Conservation (phyloP, 2,329 filamentous ascomycete species). For the Xylogone sp. region DNA sequence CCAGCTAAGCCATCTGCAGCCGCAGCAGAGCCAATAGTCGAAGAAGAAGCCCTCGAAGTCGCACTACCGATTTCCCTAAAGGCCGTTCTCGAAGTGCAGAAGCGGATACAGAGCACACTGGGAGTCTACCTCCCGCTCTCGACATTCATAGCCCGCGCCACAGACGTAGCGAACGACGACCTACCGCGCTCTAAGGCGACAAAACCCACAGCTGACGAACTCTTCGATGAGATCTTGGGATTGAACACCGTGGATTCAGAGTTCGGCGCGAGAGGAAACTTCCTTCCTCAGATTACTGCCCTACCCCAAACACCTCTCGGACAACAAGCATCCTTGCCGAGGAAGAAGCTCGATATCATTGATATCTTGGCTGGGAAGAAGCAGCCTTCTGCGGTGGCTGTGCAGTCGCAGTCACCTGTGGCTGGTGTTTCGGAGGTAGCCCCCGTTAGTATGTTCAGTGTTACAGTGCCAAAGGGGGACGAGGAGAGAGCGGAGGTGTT, state of each 20-base stretch:
- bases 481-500: slow-evolving; percentile 79
- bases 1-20: slow-evolving; percentile 35
- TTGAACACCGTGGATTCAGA: slow-evolving; percentile 48
- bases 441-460: slow-evolving; percentile 73
- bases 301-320: no score
- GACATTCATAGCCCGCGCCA: slow-evolving; percentile 81
- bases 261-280: slow-evolving; percentile 54
- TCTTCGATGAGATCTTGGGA: slow-evolving; percentile 87
- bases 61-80: slow-evolving; percentile 74
- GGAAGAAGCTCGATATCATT: slow-evolving; percentile 69
- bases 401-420: neutral
- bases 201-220: slow-evolving; percentile 69
- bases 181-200: slow-evolving; percentile 65
- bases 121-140: slow-evolving; percentile 80
- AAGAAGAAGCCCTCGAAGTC: slow-evolving; percentile 56
- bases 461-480: slow-evolving; percentile 75
- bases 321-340: slow-evolving; percentile 7
- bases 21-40: slow-evolving; percentile 35
- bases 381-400: slow-evolving; percentile 13
- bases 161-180: slow-evolving; percentile 82
- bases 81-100: slow-evolving; percentile 76
- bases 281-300: slow-evolving; percentile 68
- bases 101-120: slow-evolving; percentile 71
- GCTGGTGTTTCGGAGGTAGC: slow-evolving; percentile 19
- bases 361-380: slow-evolving; percentile 66